phyloP scores from a whole-genome alignment of 129 eudicot genomes.

The Lonicera japonica region DNA sequence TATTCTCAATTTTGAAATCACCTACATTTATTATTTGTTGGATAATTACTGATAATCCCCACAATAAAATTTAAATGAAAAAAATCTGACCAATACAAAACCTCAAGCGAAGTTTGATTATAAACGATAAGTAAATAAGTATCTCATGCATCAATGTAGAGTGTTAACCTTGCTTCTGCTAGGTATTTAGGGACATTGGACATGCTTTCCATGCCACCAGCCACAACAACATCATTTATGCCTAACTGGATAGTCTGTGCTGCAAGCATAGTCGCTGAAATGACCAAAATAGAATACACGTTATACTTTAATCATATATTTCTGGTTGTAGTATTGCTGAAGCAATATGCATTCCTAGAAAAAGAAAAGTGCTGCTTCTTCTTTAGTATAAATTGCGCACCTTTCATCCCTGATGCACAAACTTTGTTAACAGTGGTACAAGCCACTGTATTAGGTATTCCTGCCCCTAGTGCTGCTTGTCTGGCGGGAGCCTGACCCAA shows the following conservation, averaged over 20 bases:
- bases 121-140: background rate
- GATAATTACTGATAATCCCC: too few species aligned
- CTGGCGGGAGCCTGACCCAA: slow-evolving; percentile 99
- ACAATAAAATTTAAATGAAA: too few species aligned
- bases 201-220: slow-evolving; percentile 99
- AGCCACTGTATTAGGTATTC: slow-evolving; percentile 74
- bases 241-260: slow-evolving; percentile 97
- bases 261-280: slow-evolving; percentile 93
- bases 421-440: slow-evolving; percentile 96
- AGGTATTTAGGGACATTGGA: slow-evolving; percentile 91
- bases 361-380: background rate
- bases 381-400: slow-evolving; percentile 19
- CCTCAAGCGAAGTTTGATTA: too few species aligned
- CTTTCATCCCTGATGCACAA: slow-evolving; percentile 99
- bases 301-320: background rate
- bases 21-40: too few species aligned
- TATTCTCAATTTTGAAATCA: too few species aligned
- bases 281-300: slow-evolving; percentile 15
- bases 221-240: slow-evolving; percentile 80
- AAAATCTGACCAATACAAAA: too few species aligned
- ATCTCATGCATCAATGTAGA: background rate
- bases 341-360: background rate
- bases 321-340: background rate
- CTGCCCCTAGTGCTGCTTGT: slow-evolving; percentile 98
- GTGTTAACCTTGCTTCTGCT: slow-evolving; percentile 75